Percentiles rank a stretch among this genome's conserved stretches.
Conservation (phyloP, 2,329 filamentous ascomycete genomes). For the Pseudogymnoascus sp. region DNA sequence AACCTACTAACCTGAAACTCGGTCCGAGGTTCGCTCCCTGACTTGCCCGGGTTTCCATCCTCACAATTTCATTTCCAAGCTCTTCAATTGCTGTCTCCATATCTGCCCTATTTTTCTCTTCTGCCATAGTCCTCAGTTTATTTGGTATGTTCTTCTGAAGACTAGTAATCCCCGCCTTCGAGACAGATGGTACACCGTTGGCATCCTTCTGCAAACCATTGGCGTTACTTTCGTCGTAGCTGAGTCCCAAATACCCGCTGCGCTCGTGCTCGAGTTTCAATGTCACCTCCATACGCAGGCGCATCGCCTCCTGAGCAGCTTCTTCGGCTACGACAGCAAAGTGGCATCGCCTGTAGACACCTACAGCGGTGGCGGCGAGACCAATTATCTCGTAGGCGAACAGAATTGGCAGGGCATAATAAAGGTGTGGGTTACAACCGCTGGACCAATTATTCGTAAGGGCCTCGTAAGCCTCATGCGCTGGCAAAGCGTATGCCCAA, state of each 20-base stretch:
- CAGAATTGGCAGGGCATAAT: slow-evolving; percentile 33
- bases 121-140: not conserved
- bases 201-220: not conserved
- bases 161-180: not conserved
- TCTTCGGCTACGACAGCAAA: slow-evolving; percentile 26
- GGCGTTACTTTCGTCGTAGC: not conserved
- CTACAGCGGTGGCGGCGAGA: slow-evolving; percentile 20
- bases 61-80: not conserved
- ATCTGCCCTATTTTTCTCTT: not conserved
- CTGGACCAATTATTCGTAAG: slow-evolving; percentile 35
- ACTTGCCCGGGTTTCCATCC: not conserved
- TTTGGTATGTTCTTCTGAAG: not conserved
- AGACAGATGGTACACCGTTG: not conserved
- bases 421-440: slow-evolving; percentile 30
- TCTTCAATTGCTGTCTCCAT: not conserved
- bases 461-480: slow-evolving; percentile 45
- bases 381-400: slow-evolving; percentile 32
- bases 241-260: slow-evolving; percentile 8
- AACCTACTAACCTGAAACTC: not conserved
- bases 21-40: not conserved
- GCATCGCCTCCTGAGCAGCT: slow-evolving; percentile 19
- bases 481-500: slow-evolving; percentile 58
- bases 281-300: slow-evolving; percentile 24
- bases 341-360: slow-evolving; percentile 29
- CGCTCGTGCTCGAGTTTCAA: slow-evolving; percentile 22